These are phyloP conservation scores for Borovskyia barvae DNA, from an alignment of 208 protist genomes.

Conservation along the genomic window DNA sequence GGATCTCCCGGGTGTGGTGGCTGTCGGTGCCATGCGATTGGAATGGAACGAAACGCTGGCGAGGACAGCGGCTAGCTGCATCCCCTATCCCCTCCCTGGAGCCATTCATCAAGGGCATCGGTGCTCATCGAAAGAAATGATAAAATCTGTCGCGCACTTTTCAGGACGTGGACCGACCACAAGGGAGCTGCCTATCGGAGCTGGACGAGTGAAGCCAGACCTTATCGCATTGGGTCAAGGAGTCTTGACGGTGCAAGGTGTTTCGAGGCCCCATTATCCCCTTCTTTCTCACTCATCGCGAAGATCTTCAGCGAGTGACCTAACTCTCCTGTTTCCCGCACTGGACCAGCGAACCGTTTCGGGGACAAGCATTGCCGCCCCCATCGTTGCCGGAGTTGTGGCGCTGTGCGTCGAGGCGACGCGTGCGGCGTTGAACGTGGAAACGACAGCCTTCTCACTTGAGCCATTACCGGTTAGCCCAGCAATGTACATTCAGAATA, in stretches of 20 bases:
- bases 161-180: slow-evolving; percentile 93
- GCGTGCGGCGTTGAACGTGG: background rate
- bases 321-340: no score
- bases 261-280: background rate
- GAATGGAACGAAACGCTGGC: background rate
- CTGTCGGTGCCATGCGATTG: slow-evolving; percentile 80
- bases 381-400: slow-evolving; percentile 93
- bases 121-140: background rate
- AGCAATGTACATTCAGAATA: background rate
- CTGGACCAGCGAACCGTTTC: slow-evolving; percentile 45
- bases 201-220: slow-evolving; percentile 96
- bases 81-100: no score
- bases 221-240: slow-evolving; percentile 87
- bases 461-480: background rate
- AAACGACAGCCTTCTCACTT: background rate
- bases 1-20: slow-evolving; percentile 94
- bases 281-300: background rate
- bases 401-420: slow-evolving; percentile 78
- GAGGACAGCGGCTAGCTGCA: background rate
- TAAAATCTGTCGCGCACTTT: slow-evolving; percentile 73
- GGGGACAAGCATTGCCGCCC: slow-evolving; percentile 95
- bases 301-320: background rate
- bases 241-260: slow-evolving; percentile 30
- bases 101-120: background rate
- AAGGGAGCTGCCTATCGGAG: slow-evolving; percentile 92